A percentile compares a stretch with the other conserved stretches of the same genome.
These are phyloP conservation scores for Nepenthes alata DNA, from an alignment of 179 eudicot species.

Conservation along the genomic window DNA sequence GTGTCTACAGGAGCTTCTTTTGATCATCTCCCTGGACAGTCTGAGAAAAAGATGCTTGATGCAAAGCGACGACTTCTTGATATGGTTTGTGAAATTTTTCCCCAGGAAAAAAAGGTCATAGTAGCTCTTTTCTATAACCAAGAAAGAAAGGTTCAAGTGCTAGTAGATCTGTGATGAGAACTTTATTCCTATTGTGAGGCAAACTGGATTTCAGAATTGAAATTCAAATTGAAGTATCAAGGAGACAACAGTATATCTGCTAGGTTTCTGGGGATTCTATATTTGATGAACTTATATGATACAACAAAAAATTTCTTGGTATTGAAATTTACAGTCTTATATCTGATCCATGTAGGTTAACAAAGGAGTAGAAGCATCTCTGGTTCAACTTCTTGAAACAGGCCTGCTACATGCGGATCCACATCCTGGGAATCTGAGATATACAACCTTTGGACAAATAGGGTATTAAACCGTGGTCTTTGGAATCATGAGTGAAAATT, in stretches of 20 bases:
- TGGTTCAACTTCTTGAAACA: constrained; percentile 89
- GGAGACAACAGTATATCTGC: no score
- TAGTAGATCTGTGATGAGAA: no score
- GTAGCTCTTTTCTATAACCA: no score
- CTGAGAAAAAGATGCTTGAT: constrained; percentile 37
- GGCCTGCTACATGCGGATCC: constrained; percentile 97
- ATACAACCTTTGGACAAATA: constrained; percentile 67
- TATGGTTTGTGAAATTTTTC: constrained; percentile 30
- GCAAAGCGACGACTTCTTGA: constrained; percentile 75
- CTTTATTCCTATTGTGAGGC: no score
- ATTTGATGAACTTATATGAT: no score
- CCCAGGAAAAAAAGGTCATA: no score
- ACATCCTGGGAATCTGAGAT: constrained; percentile 92
- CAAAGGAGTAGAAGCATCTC: constrained; percentile 90
- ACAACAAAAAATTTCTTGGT: no score
- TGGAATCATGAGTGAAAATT: background rate
- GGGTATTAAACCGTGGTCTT: constrained; percentile 28
- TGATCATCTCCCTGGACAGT: constrained; percentile 22
- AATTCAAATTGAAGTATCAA: background rate
- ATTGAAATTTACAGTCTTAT: background rate
- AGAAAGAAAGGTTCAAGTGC: no score
- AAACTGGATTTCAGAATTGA: background rate
- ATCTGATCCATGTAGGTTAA: constrained; percentile 37
- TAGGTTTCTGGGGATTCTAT: no score
- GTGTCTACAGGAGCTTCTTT: constrained; percentile 29